phyloP scores from a whole-genome alignment of 78 protist species.

The Dictyostelium citrinum region DNA sequence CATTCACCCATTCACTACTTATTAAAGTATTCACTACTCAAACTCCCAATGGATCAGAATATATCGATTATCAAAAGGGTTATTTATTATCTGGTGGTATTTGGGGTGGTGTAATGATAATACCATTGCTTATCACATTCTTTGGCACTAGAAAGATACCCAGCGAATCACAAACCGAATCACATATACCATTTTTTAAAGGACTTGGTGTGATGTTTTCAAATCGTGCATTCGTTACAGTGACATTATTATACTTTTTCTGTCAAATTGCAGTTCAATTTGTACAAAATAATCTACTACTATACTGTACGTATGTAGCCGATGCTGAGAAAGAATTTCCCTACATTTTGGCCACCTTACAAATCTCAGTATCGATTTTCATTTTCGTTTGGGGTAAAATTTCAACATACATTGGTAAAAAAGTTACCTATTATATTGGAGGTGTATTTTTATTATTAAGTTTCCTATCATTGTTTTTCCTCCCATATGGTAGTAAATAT shows the following conservation, averaged over 20 bases:
- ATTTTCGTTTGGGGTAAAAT: conserved; percentile 68
- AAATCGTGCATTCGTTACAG: conserved; percentile 60
- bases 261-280: conserved; percentile 78
- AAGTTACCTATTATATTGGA: conserved; percentile 71
- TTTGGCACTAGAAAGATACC: conserved; percentile 64
- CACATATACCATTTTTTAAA: conserved; percentile 69
- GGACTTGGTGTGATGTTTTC: conserved; percentile 55
- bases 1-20: conserved; percentile 48
- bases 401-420: conserved; percentile 36
- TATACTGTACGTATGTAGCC: conserved; percentile 55
- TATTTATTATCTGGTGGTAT: conserved; percentile 70
- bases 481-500: conserved; percentile 4
- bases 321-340: conserved; percentile 58
- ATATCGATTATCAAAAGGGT: conserved; percentile 37
- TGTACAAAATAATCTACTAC: conserved; percentile 72
- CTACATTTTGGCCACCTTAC: conserved; percentile 61
- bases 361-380: conserved; percentile 13
- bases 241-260: conserved; percentile 48
- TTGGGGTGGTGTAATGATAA: conserved; percentile 40
- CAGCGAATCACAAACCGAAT: background rate
- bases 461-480: conserved; percentile 21
- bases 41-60: background rate
- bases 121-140: conserved; percentile 37
- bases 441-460: conserved; percentile 32
- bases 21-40: conserved; percentile 4